Base-by-base conservation (phyloP, 768 basidiomycete species). In the Zangia roseola region DNA sequence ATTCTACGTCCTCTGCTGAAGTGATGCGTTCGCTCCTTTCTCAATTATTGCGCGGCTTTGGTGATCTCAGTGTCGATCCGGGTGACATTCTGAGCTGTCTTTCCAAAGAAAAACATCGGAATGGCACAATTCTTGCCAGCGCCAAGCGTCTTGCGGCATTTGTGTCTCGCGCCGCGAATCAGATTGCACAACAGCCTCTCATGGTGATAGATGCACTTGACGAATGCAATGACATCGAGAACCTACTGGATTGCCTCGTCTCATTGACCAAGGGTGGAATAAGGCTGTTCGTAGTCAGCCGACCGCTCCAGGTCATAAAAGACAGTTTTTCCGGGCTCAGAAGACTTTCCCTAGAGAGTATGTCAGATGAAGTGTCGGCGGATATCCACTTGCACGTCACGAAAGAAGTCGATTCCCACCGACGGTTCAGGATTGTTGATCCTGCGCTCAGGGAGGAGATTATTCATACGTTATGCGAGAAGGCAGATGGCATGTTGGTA, bases 1-100 rank as follows among this genome's bases (percentile, higher is more conserved):
- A 36, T 13, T 42, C 50, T 0, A 59, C 36, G 28, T 44, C n/a
- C 19, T 30, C 46, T 2, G 13, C 34, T 6, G 50, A 56, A 30
- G 42, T 57, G n/a, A 43, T 62, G 40, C 55, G 52, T 1, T 57
- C 61, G 8, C 10, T 63, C 0, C 41, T 57, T 16, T 49, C 40
- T 7, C 61, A 61, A 21, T n/a, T 57, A 1, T 20, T 63, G 4
- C 48, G 35, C 8, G 28, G 42, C 17, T 30, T 47, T 1, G 6
- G 2, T 28, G n/a, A 2, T 4, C 13, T 21, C 2, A 4, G 8
- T 0, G 3, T 21, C 7, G 14, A 44, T 10, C 43, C 25, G 3
- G 38, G 26, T 24, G 23, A 33, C 7, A 1, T 51, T 4, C 33
- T 59, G 0, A 26, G 40, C 14, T 35, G 43, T 4, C 48, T 58